Evolutionary conservation across 352 stramenopile genomes (phyloP), one percentile per base, ranked within the genome.

Genomic region (Phytophthora fragariaefolia): DNA sequence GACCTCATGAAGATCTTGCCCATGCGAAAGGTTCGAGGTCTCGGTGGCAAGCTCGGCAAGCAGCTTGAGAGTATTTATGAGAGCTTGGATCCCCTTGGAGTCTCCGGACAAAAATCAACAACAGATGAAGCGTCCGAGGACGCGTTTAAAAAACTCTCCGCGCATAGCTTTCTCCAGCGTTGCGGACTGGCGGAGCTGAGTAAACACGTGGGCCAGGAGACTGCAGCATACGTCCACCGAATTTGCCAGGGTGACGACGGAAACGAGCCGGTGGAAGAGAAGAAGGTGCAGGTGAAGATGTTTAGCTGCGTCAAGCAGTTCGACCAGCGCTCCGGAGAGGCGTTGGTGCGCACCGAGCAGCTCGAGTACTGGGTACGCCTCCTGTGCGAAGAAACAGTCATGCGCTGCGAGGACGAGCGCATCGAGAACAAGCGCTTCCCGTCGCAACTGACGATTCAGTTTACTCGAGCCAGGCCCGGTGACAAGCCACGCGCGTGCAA

Each of bases 301-400:
- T 73, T 95, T 43, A 80, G 76, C 26, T 87, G 81, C 3, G 79
- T 89, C 6, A 95, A 95, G 66, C 87, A 92, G 62, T 95, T 93
- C 53, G 83, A 92, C n/a, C 70, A 84, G 46, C 85, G 78, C n/a
- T 83, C 79, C 0, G 76, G 75, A 10, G 73, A 72, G 12, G 70
- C 69, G 1, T 68, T 95, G 0, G 52, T 78, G 30, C 67, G 77
- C 13, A 36, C 84, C 4, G 70, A 85, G 23, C 79, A 92, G 64
- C 69, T 95, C 13, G 73, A 81, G 53, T 95, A 95, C 63, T 95
- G 87, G 87, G 48, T 92, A 9, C 80, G 64, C 38, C 77, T 95
- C 23, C 58, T 95, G 13, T 83, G 77, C 3, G 81, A 92, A 60
- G 87, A 93, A 71, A 86, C 93, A 38, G 61, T 91, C 15, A 70